Conservation (phyloP, 1,139 yeast genomes). For the Candida anutae region DNA sequence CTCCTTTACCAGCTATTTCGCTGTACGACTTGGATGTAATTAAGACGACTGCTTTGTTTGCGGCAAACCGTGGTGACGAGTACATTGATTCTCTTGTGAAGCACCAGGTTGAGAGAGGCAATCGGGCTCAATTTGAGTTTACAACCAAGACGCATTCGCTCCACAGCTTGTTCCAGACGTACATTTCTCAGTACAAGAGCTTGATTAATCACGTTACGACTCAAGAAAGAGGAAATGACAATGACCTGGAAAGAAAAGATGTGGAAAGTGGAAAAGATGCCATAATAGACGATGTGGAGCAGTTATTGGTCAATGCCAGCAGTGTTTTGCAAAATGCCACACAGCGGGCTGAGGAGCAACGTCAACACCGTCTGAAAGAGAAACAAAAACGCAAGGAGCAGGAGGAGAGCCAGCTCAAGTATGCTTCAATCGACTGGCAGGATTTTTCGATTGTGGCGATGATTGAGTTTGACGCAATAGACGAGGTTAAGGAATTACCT, state of each 20-base stretch:
- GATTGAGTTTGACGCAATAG: slow-evolving; percentile 59
- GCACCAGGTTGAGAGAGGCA: slow-evolving; percentile 28
- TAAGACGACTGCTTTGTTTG: slow-evolving; percentile 64
- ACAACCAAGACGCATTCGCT: slow-evolving; percentile 55
- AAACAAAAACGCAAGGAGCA: slow-evolving; percentile 27
- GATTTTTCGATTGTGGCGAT: slow-evolving; percentile 69
- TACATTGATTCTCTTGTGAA: slow-evolving; percentile 30
- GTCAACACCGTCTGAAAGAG: slow-evolving; percentile 20
- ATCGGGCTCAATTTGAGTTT: slow-evolving; percentile 62
- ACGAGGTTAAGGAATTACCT: slow-evolving; percentile 53
- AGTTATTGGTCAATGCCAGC: no score
- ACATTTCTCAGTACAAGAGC: slow-evolving; percentile 49
- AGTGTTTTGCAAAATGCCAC: slow-evolving; percentile 26
- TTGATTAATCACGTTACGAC: slow-evolving; percentile 19
- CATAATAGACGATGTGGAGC: slow-evolving; percentile 1
- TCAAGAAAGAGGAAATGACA: slow-evolving; percentile 5
- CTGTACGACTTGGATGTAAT: slow-evolving; percentile 60
- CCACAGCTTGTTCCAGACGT: slow-evolving; percentile 41
- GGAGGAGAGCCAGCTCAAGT: slow-evolving; percentile 35
- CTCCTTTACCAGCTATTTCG: slow-evolving; percentile 49
- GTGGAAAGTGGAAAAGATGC: not conserved
- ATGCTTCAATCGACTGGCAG: slow-evolving; percentile 84
- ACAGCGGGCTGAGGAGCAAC: slow-evolving; percentile 50
- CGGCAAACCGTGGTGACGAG: slow-evolving; percentile 46
- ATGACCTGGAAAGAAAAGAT: no score